Conservation (phyloP, 192 early-diverging fungal species). For the Fimicolochytrium jonesii region DNA sequence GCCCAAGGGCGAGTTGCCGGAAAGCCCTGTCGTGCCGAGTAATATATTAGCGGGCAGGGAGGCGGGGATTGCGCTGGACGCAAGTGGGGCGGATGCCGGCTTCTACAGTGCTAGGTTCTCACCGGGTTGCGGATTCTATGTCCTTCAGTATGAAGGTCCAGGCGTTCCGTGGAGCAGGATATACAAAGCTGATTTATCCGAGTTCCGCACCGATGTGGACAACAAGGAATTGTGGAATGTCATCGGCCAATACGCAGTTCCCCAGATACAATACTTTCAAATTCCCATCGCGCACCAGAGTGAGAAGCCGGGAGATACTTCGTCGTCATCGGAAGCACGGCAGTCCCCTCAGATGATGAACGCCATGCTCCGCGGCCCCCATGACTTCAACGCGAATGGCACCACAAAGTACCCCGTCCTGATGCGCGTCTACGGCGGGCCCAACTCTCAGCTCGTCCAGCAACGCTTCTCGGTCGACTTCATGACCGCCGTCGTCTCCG, state of each 20-base stretch:
- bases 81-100: constrained; percentile 37
- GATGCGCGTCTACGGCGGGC: constrained; percentile 84
- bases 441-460: constrained; percentile 70
- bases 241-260: constrained; percentile 56
- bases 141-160: constrained; percentile 78
- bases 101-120: constrained; percentile 74
- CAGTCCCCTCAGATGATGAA: constrained; percentile 57
- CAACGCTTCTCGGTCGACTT: constrained; percentile 33
- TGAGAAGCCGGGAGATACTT: constrained; percentile 10
- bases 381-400: constrained; percentile 64
- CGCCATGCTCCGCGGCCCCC: constrained; percentile 74
- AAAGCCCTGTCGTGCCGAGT: neutral
- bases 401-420: constrained; percentile 73
- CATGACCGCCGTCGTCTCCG: constrained; percentile 48
- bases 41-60: too few species aligned
- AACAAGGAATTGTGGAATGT: constrained; percentile 29
- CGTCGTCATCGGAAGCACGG: constrained; percentile 2
- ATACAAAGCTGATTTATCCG: neutral
- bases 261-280: constrained; percentile 44
- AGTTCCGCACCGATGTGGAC: neutral
- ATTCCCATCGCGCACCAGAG: constrained; percentile 23
- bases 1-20: neutral
- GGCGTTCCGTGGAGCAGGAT: constrained; percentile 72
- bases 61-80: neutral
- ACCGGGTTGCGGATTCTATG: constrained; percentile 64